Evolutionary conservation across 1,284 basidiomycete species (phyloP).

Genomic region (Microbotryum scabiosae): DNA sequence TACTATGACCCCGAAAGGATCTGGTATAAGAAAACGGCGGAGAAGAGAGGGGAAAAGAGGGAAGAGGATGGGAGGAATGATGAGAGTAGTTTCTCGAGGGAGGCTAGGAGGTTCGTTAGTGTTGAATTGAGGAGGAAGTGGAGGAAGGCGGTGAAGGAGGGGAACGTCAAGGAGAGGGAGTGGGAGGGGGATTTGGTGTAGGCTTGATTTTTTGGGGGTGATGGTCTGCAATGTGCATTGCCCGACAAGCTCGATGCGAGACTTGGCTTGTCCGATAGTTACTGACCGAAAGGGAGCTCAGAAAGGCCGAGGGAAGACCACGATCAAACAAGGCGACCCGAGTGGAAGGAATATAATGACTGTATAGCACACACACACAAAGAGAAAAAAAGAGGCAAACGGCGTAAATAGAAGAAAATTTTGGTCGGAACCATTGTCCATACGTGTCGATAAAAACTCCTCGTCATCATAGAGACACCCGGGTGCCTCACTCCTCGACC

Average conservation of each 20-base stretch:
- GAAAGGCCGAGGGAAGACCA: not conserved
- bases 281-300: not conserved
- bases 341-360: not conserved
- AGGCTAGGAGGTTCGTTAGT: constrained; percentile 17
- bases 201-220: not conserved
- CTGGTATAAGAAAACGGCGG: constrained; percentile 2
- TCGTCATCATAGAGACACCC: too few relatives aligned
- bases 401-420: not conserved
- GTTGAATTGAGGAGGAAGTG: constrained; percentile 12
- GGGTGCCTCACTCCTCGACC: too few relatives aligned
- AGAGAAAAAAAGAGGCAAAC: not conserved
- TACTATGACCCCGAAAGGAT: constrained; percentile 26
- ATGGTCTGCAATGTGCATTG: too few relatives aligned
- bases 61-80: constrained; percentile 20
- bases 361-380: not conserved
- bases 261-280: too few relatives aligned
- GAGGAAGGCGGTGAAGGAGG: constrained; percentile 11
- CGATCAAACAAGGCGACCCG: not conserved
- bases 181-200: not conserved
- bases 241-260: too few relatives aligned
- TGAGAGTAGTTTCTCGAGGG: constrained; percentile 18
- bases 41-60: constrained; percentile 4
- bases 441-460: too few relatives aligned
- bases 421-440: not conserved
- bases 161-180: not conserved